Evolutionary conservation across 1,284 basidiomycete genomes (phyloP).

Genomic region (Austropuccinia psidii): DNA sequence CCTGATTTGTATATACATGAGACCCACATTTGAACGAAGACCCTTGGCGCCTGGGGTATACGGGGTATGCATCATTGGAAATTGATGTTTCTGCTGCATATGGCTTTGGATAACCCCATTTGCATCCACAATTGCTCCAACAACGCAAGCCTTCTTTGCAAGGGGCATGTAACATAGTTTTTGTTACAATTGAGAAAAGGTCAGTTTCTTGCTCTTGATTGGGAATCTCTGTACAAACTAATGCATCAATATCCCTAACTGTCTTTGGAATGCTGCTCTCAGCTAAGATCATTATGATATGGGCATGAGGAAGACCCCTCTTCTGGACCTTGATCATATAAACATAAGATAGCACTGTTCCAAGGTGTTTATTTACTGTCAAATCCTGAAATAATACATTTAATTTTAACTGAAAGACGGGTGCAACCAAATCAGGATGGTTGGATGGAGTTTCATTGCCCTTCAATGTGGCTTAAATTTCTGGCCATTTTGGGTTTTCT

Average conservation of each 20-base stretch:
- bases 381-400: background rate
- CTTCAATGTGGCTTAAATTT: slow-evolving; percentile 41
- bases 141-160: background rate
- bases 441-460: background rate
- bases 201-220: slow-evolving; percentile 48
- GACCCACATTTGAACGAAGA: background rate
- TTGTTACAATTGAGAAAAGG: slow-evolving; percentile 45
- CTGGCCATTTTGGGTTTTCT: slow-evolving; percentile 50
- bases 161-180: background rate
- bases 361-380: background rate
- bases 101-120: background rate
- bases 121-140: background rate
- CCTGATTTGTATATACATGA: slow-evolving; percentile 38
- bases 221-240: slow-evolving; percentile 51
- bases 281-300: slow-evolving; percentile 49
- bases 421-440: background rate
- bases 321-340: slow-evolving; percentile 50
- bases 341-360: background rate
- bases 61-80: background rate
- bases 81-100: background rate
- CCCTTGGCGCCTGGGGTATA: background rate
- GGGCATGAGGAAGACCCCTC: slow-evolving; percentile 53
- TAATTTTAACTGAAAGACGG: background rate
- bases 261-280: slow-evolving; percentile 46
- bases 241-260: slow-evolving; percentile 49